Conservation (phyloP, 805 yeast species). For the Wickerhamomyces hampshirensis region DNA sequence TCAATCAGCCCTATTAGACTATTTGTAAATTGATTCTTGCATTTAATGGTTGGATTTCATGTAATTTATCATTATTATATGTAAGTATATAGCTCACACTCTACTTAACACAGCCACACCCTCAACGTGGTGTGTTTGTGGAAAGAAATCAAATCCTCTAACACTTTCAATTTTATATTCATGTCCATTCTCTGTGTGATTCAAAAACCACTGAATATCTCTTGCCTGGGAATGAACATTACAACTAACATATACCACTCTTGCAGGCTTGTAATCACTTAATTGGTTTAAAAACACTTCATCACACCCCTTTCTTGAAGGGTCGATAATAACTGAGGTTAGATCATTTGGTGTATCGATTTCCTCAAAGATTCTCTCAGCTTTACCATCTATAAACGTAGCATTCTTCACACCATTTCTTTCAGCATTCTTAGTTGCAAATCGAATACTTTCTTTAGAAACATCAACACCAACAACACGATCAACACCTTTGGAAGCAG, state of each 20-base stretch:
- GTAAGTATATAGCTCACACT: too few relatives aligned
- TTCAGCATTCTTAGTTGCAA: constrained; percentile 78
- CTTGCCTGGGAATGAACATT: constrained; percentile 97
- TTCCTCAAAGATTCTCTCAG: constrained; percentile 79
- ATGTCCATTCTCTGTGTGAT: constrained; percentile 55
- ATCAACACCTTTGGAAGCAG: constrained; percentile 78
- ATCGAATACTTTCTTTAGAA: constrained; percentile 82
- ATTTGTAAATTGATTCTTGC: too few relatives aligned
- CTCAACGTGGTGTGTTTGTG: constrained; percentile 91
- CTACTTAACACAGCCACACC: constrained; percentile 69
- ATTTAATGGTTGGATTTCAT: too few relatives aligned
- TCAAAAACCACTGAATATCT: constrained; percentile 79
- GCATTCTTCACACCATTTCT: constrained; percentile 75
- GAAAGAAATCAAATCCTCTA: constrained; percentile 95
- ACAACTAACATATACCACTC: constrained; percentile 92
- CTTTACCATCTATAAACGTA: constrained; percentile 83
- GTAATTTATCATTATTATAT: too few relatives aligned
- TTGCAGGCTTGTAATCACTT: constrained; percentile 75
- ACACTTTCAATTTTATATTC: constrained; percentile 72
- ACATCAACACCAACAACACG: constrained; percentile 92
- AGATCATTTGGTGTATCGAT: constrained; percentile 69
- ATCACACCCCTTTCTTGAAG: constrained; percentile 97
- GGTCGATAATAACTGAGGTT: constrained; percentile 91
- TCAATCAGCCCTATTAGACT: too few relatives aligned
- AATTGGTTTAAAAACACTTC: constrained; percentile 81